Evolutionary conservation across 768 basidiomycete species (phyloP).

Genomic region (Leucocoprinus sp.): DNA sequence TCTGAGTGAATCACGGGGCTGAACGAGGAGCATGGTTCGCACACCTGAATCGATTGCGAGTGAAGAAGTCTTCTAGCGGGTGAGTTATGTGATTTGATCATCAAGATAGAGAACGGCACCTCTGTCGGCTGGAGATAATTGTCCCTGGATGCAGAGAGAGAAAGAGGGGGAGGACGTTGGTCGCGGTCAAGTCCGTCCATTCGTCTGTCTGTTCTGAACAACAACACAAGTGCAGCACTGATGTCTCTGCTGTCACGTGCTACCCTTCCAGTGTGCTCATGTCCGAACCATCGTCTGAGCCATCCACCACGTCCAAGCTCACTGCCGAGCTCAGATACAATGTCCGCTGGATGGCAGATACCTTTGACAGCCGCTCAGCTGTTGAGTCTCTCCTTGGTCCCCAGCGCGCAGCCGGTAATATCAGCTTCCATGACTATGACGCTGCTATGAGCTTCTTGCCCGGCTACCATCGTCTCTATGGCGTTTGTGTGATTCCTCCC

Average conservation of each 20-base stretch:
- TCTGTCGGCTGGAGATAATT: conserved; percentile 1
- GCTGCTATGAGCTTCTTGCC: conserved; percentile 46
- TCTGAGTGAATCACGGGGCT: conserved; percentile 3
- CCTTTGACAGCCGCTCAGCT: conserved; percentile 33
- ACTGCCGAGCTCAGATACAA: conserved; percentile 19
- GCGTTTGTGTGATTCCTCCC: conserved; percentile 20
- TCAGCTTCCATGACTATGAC: conserved; percentile 49
- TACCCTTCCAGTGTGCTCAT: background rate
- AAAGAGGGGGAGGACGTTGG: background rate
- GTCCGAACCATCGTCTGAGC: conserved; percentile 6
- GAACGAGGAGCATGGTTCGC: conserved; percentile 5
- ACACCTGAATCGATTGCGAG: conserved; percentile 20
- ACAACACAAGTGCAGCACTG: background rate
- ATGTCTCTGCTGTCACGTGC: conserved; percentile 1
- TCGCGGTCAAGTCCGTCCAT: conserved; percentile 9
- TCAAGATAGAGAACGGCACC: background rate
- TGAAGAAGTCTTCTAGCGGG: conserved; percentile 8
- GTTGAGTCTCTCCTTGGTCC: conserved; percentile 44
- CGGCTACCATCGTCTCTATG: conserved; percentile 31
- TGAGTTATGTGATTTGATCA: background rate
- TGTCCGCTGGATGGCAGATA: conserved; percentile 29
- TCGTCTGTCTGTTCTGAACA: too few relatives aligned
- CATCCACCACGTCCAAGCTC: background rate
- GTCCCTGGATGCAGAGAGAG: conserved; percentile 2
- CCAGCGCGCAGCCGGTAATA: conserved; percentile 41